Conservation (phyloP, 2,329 filamentous ascomycete species). For the Biscogniauxia sp. region DNA sequence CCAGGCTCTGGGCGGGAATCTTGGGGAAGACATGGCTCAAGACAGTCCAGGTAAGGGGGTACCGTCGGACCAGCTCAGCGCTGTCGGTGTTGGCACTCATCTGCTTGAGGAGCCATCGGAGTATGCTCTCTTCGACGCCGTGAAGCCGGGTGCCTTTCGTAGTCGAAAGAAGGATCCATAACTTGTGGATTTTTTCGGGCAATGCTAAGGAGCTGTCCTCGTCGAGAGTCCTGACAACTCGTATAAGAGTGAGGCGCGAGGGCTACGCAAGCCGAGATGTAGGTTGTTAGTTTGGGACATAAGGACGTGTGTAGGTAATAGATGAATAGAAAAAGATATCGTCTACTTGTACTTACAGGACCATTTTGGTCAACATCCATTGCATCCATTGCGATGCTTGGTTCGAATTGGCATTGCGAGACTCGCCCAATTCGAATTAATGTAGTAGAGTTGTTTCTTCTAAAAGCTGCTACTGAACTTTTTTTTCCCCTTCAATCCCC, state of each 20-base stretch:
- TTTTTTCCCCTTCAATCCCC: conserved; percentile 17
- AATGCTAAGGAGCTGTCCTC: conserved; percentile 44
- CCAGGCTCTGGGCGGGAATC: conserved; percentile 68
- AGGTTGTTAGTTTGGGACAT: conserved; percentile 10
- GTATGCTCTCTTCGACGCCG: conserved; percentile 54
- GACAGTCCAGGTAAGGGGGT: conserved; percentile 60
- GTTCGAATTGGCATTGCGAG: conserved; percentile 21
- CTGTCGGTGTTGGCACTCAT: conserved; percentile 49
- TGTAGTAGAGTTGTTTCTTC: background rate
- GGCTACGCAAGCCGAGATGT: conserved; percentile 18
- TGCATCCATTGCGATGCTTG: conserved; percentile 17
- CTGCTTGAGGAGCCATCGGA: conserved; percentile 63
- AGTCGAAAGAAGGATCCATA: conserved; percentile 50
- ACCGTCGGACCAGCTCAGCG: conserved; percentile 53
- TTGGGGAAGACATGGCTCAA: conserved; percentile 58
- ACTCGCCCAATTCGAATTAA: conserved; percentile 1
- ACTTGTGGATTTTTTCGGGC: conserved; percentile 45
- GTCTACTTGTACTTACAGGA: conserved; percentile 12
- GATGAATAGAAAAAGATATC: background rate
- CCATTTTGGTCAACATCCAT: conserved; percentile 28
- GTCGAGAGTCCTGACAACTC: conserved; percentile 54
- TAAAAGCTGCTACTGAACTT: conserved; percentile 1
- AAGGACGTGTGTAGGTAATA: background rate
- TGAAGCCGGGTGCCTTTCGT: conserved; percentile 44
- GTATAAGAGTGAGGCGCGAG: conserved; percentile 43